Percentiles rank a stretch among this genome's conserved stretches.
phyloP scores from a whole-genome alignment of 1,139 yeast genomes.

The Suhomyces bolitotheri region DNA sequence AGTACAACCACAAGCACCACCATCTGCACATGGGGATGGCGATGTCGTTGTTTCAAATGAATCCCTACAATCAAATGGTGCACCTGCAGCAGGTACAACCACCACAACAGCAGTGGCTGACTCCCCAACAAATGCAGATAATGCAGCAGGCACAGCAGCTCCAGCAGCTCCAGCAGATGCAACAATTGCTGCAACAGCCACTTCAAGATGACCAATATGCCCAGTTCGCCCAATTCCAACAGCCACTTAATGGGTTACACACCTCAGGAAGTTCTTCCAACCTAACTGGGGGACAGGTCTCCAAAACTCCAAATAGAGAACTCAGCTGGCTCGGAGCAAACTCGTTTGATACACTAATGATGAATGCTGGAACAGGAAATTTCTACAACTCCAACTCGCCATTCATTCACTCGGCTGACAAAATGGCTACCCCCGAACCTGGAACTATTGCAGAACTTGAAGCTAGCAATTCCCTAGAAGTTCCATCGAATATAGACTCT shows the following conservation, averaged over 20 bases:
- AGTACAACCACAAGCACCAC: conserved; percentile 14
- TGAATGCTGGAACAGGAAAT: conserved; percentile 1
- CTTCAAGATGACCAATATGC: conserved; percentile 9
- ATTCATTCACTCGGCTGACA: conserved; percentile 6
- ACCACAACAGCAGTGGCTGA: conserved; percentile 6
- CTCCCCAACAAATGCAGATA: conserved; percentile 6
- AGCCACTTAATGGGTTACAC: conserved; percentile 5
- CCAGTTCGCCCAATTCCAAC: conserved; percentile 7
- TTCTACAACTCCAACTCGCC: conserved; percentile 4
- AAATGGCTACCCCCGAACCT: conserved; percentile 7
- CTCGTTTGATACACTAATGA: conserved; percentile 8
- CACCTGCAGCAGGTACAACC: conserved; percentile 11
- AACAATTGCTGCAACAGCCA: conserved; percentile 3
- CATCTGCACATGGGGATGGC: conserved; percentile 12
- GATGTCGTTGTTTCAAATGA: conserved; percentile 12
- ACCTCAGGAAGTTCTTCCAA: conserved; percentile 10
- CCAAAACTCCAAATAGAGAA: conserved; percentile 9
- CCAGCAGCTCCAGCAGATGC: conserved; percentile 6
- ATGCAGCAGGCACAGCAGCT: conserved; percentile 6
- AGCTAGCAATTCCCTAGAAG: not conserved
- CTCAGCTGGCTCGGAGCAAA: conserved; percentile 10
- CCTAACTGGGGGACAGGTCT: conserved; percentile 6
- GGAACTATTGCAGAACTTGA: conserved; percentile 1
- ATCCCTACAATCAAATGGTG: conserved; percentile 10
- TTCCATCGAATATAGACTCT: not conserved